Conservation (phyloP, 2,329 filamentous ascomycete genomes). For the Fusarium decemcellulare region DNA sequence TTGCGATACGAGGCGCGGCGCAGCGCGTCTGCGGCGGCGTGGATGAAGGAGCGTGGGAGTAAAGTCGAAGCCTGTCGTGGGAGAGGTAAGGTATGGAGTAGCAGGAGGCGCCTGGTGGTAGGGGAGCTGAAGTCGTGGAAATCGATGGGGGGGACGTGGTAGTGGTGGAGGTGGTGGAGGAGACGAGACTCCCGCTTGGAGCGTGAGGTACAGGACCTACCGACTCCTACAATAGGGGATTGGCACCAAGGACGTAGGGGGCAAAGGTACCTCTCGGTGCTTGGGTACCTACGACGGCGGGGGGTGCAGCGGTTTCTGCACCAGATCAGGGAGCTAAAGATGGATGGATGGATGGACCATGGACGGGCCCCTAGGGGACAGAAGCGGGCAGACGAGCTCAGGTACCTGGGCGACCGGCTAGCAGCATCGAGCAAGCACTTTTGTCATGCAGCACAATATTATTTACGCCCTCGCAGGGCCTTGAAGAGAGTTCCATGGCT, state of each 20-base stretch:
- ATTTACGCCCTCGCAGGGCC: not conserved
- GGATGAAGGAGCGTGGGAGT: conserved; percentile 48
- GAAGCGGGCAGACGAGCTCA: too few relatives aligned
- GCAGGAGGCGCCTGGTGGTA: conserved; percentile 45
- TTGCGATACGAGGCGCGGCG: conserved; percentile 42
- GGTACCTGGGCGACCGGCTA: conserved; percentile 22
- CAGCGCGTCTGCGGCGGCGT: conserved; percentile 44
- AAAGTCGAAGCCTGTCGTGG: conserved; percentile 49
- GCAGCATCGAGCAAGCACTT: conserved; percentile 15
- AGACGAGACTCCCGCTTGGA: conserved; percentile 22
- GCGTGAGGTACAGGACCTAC: conserved; percentile 13
- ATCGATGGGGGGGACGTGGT: conserved; percentile 31
- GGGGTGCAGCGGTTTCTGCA: conserved; percentile 21
- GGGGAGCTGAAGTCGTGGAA: conserved; percentile 43
- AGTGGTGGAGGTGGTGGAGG: conserved; percentile 29
- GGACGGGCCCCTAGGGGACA: too few relatives aligned
- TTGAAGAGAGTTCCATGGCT: too few relatives aligned
- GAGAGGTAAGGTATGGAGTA: conserved; percentile 42
- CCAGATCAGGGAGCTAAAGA: conserved; percentile 33
- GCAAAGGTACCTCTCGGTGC: conserved; percentile 33
- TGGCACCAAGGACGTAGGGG: conserved; percentile 24
- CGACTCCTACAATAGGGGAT: conserved; percentile 30
- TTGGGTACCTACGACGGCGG: conserved; percentile 25
- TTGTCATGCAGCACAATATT: not conserved
- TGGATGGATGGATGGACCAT: conserved; percentile 3